Evolutionary conservation across 139 green algal species (phyloP), one percentile per base, ranked within the genome.

Genomic region (Picochlorum costavermella): DNA sequence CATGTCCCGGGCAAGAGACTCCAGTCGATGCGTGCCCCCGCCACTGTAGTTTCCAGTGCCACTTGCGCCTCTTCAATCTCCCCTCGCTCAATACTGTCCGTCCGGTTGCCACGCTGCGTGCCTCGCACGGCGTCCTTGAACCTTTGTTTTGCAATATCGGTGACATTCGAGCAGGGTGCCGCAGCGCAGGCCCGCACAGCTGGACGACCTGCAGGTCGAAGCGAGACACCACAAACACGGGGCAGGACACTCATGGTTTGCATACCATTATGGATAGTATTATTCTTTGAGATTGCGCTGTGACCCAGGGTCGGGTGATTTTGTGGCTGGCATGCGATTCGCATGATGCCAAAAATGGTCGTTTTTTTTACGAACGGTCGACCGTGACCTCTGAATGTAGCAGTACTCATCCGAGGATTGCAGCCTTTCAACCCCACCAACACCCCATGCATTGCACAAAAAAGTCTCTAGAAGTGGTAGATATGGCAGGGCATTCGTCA

Each of bases 31-130:
- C 33, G 33, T 8, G 12, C 33, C 33, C 33, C 33, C 33, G 33
- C 33, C 33, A 40, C 33, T 26, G 46, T 43, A 29, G n/a, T 26
- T 55, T 55, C 10, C 23, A 70, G 65, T 10, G 56, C 28, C 63
- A 50, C 14, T 23, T 80, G 73, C 4, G 71, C 64, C n/a, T 80
- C 74, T 59, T 75, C 71, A 59, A 80, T 51, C 25, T 50, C 37
- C n/a, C 72, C 74, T 20, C 74, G 59, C 40, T 72, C 28, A 16
- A 71, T 25, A 12, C 33, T 33, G 6, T n/a, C 37, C 6, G 62
- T 60, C 11, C 63, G 45, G 0, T 53, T 57, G 6, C 74, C 74
- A 16, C 74, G 67, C 37, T 76, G 45, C 10, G 74, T 81, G 33
- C 1, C 33, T 40, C 33, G 33, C 33, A 40, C 33, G 33, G 33